Evolutionary conservation across 225 moss, liverwort and hornwort species (phyloP).

Genomic region (Marchantia polymorpha): DNA sequence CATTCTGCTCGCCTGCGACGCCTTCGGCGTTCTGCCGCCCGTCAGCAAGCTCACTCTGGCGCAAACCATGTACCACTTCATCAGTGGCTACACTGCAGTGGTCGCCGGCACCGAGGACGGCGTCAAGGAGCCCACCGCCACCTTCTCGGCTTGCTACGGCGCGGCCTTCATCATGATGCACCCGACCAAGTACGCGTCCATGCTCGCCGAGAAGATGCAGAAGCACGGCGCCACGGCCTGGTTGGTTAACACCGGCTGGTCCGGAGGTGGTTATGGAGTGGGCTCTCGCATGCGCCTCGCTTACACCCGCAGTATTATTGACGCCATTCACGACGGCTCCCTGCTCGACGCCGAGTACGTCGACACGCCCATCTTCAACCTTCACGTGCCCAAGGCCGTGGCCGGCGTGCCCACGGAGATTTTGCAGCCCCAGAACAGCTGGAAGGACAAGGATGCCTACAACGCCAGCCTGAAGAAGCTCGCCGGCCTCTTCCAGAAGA

Average conservation of each 20-base stretch:
- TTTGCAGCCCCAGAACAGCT: conserved; percentile 83
- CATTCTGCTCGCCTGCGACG: conserved; percentile 90
- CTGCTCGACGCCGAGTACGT: conserved; percentile 55
- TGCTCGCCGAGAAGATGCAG: conserved; percentile 95
- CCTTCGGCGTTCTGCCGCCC: conserved; percentile 95
- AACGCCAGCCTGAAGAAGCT: conserved; percentile 41
- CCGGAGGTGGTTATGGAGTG: conserved; percentile 89
- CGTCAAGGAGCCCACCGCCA: conserved; percentile 85
- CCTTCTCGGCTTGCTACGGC: conserved; percentile 97
- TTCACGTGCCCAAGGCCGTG: conserved; percentile 72
- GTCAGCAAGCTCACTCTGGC: conserved; percentile 91
- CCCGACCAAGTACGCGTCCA: conserved; percentile 91
- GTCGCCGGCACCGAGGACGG: conserved; percentile 98
- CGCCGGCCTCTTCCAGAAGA: conserved; percentile 47
- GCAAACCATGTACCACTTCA: conserved; percentile 99
- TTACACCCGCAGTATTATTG: conserved; percentile 87
- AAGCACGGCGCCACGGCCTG: conserved; percentile 73
- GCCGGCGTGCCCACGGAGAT: conserved; percentile 69
- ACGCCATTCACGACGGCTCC: conserved; percentile 93
- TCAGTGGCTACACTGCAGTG: conserved; percentile 95
- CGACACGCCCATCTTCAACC: conserved; percentile 78
- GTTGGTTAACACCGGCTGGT: conserved; percentile 97
- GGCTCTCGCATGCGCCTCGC: conserved; percentile 80
- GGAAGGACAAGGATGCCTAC: conserved; percentile 43
- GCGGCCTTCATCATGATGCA: conserved; percentile 99